Base-by-base conservation (phyloP, 2,329 filamentous ascomycete species). In the Aspergillus sp. region DNA sequence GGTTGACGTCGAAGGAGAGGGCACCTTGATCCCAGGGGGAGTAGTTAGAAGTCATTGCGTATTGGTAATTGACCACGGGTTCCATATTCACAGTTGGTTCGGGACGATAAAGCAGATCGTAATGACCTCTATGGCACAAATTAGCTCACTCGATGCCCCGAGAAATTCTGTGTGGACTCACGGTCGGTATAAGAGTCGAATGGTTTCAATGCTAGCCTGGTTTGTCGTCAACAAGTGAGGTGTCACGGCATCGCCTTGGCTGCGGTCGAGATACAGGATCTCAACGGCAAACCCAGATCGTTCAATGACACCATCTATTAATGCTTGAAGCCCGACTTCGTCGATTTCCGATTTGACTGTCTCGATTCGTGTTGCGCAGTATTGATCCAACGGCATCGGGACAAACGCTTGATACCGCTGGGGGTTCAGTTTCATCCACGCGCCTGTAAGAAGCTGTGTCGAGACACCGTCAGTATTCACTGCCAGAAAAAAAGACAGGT, bases 231-330 rank as follows among this genome's bases (percentile, higher is more conserved):
- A 59, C 30, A 66, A 56, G 53, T 74, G 71, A 7, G 68, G 73
- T 53, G 64, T 95, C 59, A 89, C 88, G 59, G 86, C 78, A 42
- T 80, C 77, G 15, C 90, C 90, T 41, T 82, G 76, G 60, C 87
- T 95, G 58, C 89, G 83, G 64, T 97, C 93, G 7, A 98, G 81
- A 64, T 97, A 96, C 46, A 89, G 83, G 53, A 97, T 87, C 63
- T 96, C 89, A 17, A 97, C 80, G 4, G 84, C 82, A 53, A 96
- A 82, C 13, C 83, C 83, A 44, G 84, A 84, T 6, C 86, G 87
- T 61, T 88, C 85, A 53, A 97, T 80, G 3, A 97, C 77, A 22
- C 89, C 80, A 53, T 91, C 84, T 52, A 85, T 81, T 44, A 97
- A 74, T 2, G 88, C 81, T 50, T 82, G 82, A 53, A 97, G 77